These are phyloP conservation scores for Suillus cothurnatus DNA, from an alignment of 768 basidiomycete species.

Conservation along the genomic window DNA sequence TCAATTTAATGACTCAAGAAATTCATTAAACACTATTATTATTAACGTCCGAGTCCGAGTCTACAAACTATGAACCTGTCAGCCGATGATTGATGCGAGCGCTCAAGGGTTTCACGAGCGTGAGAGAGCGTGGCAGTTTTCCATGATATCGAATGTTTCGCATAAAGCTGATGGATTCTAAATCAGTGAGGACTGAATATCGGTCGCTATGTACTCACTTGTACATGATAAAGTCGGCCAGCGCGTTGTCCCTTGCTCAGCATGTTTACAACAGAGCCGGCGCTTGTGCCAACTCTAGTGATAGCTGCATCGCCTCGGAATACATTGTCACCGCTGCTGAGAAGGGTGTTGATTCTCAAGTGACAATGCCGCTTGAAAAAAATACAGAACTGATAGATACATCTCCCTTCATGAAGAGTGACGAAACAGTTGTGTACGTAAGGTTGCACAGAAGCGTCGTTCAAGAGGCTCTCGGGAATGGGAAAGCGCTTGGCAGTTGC, in stretches of 20 bases:
- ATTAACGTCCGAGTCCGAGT: too few species aligned
- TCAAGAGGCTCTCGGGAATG: conserved; percentile 8
- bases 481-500: neutral
- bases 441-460: conserved; percentile 3
- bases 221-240: conserved; percentile 15
- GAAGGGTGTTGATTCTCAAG: conserved; percentile 1
- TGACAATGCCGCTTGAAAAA: too few species aligned
- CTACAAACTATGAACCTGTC: neutral
- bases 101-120: neutral
- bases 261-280: conserved; percentile 12
- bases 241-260: neutral
- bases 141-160: neutral
- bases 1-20: too few species aligned
- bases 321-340: neutral
- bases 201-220: neutral
- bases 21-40: too few species aligned
- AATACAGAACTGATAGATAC: conserved; percentile 1
- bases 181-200: neutral
- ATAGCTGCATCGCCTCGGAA: conserved; percentile 9
- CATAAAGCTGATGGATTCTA: conserved; percentile 2
- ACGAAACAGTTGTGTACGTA: conserved; percentile 13
- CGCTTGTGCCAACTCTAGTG: conserved; percentile 3
- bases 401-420: neutral
- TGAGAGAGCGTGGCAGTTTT: neutral
- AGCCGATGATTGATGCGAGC: neutral